A percentile compares a stretch with the other conserved stretches of the same genome.
Evolutionary conservation across 2,329 filamentous ascomycete genomes (phyloP).

Genomic region (Acrocalymma vagum): DNA sequence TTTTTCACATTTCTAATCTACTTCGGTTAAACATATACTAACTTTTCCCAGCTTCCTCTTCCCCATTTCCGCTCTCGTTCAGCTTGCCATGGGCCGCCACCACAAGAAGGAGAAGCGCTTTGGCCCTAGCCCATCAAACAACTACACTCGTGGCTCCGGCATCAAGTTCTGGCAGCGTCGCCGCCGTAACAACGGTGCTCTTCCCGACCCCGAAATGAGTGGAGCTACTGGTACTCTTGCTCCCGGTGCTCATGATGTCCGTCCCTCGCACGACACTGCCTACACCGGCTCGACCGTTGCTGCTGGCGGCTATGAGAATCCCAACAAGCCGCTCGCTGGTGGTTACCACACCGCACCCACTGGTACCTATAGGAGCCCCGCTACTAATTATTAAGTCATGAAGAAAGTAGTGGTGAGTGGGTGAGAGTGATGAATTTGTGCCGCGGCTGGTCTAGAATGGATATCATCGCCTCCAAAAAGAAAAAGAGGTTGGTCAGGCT

Average conservation of each 20-base stretch:
- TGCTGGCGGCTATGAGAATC: slow-evolving; percentile 44
- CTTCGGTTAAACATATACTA: slow-evolving; percentile 12
- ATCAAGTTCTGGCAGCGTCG: slow-evolving; percentile 56
- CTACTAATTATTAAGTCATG: slow-evolving; percentile 34
- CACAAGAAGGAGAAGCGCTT: slow-evolving; percentile 79
- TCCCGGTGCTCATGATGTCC: slow-evolving; percentile 42
- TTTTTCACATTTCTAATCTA: slow-evolving; percentile 19
- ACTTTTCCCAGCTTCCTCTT: slow-evolving; percentile 72
- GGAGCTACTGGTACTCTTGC: slow-evolving; percentile 31
- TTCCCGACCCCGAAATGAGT: slow-evolving; percentile 55
- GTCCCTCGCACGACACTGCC: slow-evolving; percentile 59
- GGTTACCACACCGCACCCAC: slow-evolving; percentile 58
- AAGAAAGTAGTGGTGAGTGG: not conserved
- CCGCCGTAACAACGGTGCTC: slow-evolving; percentile 43
- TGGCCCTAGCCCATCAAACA: slow-evolving; percentile 70
- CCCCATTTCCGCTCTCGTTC: slow-evolving; percentile 73
- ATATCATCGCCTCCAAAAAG: not conserved
- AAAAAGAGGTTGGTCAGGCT: no score
- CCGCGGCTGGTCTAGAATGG: not conserved
- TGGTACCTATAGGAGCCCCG: slow-evolving; percentile 45
- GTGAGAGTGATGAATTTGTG: not conserved
- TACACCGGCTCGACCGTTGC: slow-evolving; percentile 59
- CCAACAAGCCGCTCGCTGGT: slow-evolving; percentile 43
- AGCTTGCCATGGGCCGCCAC: slow-evolving; percentile 73
- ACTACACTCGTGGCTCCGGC: slow-evolving; percentile 71